A percentile compares a stretch with the other conserved stretches of the same genome.
Evolutionary conservation across 2,329 filamentous ascomycete genomes (phyloP).

Genomic region (Colletotrichum neosansevieriae): DNA sequence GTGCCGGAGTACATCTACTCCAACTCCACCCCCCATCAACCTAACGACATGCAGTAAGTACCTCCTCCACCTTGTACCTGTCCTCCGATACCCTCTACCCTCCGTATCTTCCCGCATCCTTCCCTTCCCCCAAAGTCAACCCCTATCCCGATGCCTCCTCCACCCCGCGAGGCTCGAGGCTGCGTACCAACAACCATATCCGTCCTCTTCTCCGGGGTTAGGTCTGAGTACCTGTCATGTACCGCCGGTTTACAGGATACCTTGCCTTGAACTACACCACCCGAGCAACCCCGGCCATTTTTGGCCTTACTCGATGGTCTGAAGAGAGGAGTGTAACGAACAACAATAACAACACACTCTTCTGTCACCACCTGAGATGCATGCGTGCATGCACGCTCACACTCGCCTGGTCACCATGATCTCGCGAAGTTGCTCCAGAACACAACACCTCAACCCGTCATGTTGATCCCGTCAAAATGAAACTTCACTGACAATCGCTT

Average conservation of each 20-base stretch:
- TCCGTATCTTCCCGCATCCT: slow-evolving; percentile 33
- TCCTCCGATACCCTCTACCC: slow-evolving; percentile 18
- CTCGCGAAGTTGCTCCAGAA: slow-evolving; percentile 1
- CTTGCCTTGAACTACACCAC: slow-evolving; percentile 11
- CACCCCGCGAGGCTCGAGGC: slow-evolving; percentile 37
- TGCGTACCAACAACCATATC: slow-evolving; percentile 20
- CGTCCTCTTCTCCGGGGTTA: slow-evolving; percentile 5
- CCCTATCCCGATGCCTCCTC: slow-evolving; percentile 46
- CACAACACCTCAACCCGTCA: not conserved
- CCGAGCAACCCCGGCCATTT: slow-evolving; percentile 32
- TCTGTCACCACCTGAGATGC: slow-evolving; percentile 4
- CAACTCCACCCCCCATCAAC: slow-evolving; percentile 63
- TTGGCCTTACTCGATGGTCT: slow-evolving; percentile 15
- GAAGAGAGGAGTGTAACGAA: slow-evolving; percentile 32
- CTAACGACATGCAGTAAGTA: slow-evolving; percentile 72
- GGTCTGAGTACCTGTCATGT: slow-evolving; percentile 32
- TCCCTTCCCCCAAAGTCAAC: slow-evolving; percentile 55
- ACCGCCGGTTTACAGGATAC: slow-evolving; percentile 22
- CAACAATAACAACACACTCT: slow-evolving; percentile 32
- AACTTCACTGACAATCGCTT: slow-evolving; percentile 42
- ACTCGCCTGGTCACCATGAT: slow-evolving; percentile 6
- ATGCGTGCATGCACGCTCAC: not conserved
- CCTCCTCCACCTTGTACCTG: slow-evolving; percentile 49
- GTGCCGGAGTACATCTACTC: slow-evolving; percentile 71
- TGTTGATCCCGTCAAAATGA: slow-evolving; percentile 24